Conservation (phyloP, 148 eudicot genomes). For the Rhododendron simsii region DNA sequence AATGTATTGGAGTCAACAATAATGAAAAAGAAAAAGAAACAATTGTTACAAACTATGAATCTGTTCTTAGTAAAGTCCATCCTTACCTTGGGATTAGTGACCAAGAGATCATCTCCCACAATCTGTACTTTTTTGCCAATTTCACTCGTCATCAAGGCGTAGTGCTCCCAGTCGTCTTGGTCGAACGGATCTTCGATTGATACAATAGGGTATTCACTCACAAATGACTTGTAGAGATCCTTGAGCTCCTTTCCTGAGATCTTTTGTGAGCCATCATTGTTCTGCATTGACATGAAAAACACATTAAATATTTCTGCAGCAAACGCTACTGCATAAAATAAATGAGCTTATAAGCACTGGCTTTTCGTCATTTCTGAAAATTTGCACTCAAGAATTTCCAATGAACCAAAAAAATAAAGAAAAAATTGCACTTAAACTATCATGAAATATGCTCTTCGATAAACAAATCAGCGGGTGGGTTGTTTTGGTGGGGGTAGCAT, state of each 20-base stretch:
- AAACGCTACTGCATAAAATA: neutral
- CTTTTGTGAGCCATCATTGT: conserved; percentile 78
- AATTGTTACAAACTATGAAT: neutral
- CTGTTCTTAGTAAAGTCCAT: neutral
- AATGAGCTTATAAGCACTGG: neutral
- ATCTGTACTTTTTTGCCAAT: conserved; percentile 74
- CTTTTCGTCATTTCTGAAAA: neutral
- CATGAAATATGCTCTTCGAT: neutral
- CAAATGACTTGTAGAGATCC: conserved; percentile 93
- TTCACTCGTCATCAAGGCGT: conserved; percentile 72
- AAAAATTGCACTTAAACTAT: neutral
- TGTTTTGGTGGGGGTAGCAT: neutral
- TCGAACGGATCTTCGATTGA: conserved; percentile 98
- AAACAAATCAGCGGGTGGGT: neutral
- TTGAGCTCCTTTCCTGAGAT: conserved; percentile 83
- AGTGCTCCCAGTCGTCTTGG: conserved; percentile 98
- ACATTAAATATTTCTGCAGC: neutral
- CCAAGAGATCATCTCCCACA: conserved; percentile 97
- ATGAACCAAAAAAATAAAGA: too few relatives aligned
- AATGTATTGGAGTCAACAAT: neutral
- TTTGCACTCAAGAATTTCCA: neutral
- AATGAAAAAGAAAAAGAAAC: neutral
- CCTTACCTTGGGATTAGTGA: conserved; percentile 93
- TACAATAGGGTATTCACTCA: conserved; percentile 75
- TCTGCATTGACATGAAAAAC: conserved; percentile 34